Base-by-base conservation (phyloP, 306 rosid genomes). In the Leucaena leucocephala region DNA sequence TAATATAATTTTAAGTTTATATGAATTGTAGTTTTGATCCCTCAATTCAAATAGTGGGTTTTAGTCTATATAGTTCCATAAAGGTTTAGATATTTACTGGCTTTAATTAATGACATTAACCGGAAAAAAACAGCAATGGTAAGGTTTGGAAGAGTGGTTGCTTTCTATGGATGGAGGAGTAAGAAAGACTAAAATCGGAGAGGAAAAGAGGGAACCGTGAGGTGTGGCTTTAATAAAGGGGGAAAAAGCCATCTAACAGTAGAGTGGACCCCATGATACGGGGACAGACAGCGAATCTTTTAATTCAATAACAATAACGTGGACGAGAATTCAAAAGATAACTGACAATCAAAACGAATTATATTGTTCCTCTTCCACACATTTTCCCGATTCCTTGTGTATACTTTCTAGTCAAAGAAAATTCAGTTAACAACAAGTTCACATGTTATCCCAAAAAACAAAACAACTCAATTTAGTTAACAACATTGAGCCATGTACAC, bases 241-340 rank as follows among this genome's bases (percentile, higher is more conserved):
- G 1, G 6, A 5, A 50, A 68, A 68, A 69, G 15, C 15, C 36
- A 58, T 19, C 2, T 19, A 13, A 39, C n/a, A 27, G 36, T 66
- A 50, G 59, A 34, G 83, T 27, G 22, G 74, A 82, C 79, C 84
- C 89, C 86, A 77, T 48, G 72, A 78, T 69, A 69, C 84, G 64
- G 44, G 75, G 72, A 81, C 85, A 82, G 87, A 84, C 63, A 77
- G 64, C 86, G 86, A 78, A 88, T 88, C 82, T 68, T 79, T 76
- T 68, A 74, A 57, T 85, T 71, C 44, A 78, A 76, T 69, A 82
- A 82, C 78, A 9, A 72, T 33, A 72, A 15, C 45, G 34, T 34
- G 17, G 17, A 77, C 72, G 52, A 44, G 35, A 50, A 43, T 1
- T 82, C 65, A 77, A 36, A 68, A 38, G 13, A 4, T 8, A 40